Evolutionary conservation across 164 flowering plant genomes (phyloP), one percentile per base, ranked within the genome.

Genomic region (Stephania japonica): DNA sequence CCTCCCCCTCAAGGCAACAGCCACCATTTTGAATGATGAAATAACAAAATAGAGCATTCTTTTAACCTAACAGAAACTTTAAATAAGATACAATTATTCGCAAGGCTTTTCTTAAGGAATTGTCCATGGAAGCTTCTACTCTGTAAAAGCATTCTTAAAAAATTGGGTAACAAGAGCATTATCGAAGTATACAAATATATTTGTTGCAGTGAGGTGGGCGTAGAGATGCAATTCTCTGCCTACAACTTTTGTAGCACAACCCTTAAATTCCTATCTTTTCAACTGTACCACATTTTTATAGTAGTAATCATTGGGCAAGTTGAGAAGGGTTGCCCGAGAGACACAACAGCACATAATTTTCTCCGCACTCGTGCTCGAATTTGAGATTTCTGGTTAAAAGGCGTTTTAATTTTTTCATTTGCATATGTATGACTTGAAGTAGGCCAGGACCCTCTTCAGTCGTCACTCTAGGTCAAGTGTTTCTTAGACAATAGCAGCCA

Each of bases 71-170:
- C 27, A 42, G 49, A 3, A 68, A 43, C 53, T 27, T 21, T 41
- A 43, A 43, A 42, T 42, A 68, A 43, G 25, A 9, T 32, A 32
- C 38, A 42, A 19, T n/a, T 16, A 19, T 42, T 7, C 13, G 23
- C 67, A 25, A 13, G 18, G 71, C 16, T 64, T 43, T 32, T 70
- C 38, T 64, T n/a, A 26, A 70, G 44, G 23, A 4, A 32, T 49
- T 67, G 32, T 5, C 8, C 18, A 50, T 21, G 21, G 73, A 75
- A 65, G 70, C 63, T 75, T 75, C 70, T 41, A 38, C 27, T 25
- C 47, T 25, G 21, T 50, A 18, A 70, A 70, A 13, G 25, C 47
- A 59, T 69, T 32, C 10, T 75, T 64, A 6, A 65, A 63, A 70
- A n/a, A 32, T 2, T 32, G 27, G 41, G 24, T 10, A 18, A 26